A percentile compares a stretch with the other conserved stretches of the same genome.
These are phyloP conservation scores for Trichophyton mentagrophytes DNA, from an alignment of 2,329 filamentous ascomycete genomes.

Conservation along the genomic window DNA sequence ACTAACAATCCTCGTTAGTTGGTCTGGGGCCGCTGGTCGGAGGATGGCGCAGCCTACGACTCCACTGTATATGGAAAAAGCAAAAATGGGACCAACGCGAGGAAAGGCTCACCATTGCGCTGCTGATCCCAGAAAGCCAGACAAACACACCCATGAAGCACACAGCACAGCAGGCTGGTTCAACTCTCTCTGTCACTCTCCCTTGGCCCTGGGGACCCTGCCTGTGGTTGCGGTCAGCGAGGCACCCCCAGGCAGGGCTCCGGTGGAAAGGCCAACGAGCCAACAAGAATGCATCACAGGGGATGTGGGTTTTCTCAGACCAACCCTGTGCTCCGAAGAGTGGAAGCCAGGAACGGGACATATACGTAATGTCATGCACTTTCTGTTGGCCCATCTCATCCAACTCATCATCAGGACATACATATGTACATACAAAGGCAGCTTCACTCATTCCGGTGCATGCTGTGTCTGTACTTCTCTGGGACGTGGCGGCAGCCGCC, in stretches of 20 bases:
- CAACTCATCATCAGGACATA: too few species aligned
- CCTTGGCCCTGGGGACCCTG: not conserved
- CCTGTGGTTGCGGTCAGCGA: slow-evolving; percentile 3
- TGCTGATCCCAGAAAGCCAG: not conserved
- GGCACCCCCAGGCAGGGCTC: not conserved
- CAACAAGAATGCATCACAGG: not conserved
- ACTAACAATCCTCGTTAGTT: slow-evolving; percentile 4
- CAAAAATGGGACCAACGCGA: not conserved
- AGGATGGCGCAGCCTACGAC: slow-evolving; percentile 5
- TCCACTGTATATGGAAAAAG: not conserved
- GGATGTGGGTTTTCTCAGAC: not conserved
- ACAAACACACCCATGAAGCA: not conserved
- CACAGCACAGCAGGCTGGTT: not conserved
- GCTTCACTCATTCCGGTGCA: not conserved
- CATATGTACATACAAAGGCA: not conserved
- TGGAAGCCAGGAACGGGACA: not conserved
- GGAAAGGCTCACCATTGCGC: not conserved
- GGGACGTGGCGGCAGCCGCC: not conserved
- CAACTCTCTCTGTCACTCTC: not conserved
- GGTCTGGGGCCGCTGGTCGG: slow-evolving; percentile 6
- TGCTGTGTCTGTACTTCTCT: not conserved
- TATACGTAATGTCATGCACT: slow-evolving; percentile 1
- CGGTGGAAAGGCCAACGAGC: not conserved
- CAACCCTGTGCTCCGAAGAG: slow-evolving; percentile 1
- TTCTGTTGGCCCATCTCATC: not conserved